These are phyloP conservation scores for Lobosporangium transversale DNA, from an alignment of 192 early-diverging fungal genomes.

Conservation along the genomic window DNA sequence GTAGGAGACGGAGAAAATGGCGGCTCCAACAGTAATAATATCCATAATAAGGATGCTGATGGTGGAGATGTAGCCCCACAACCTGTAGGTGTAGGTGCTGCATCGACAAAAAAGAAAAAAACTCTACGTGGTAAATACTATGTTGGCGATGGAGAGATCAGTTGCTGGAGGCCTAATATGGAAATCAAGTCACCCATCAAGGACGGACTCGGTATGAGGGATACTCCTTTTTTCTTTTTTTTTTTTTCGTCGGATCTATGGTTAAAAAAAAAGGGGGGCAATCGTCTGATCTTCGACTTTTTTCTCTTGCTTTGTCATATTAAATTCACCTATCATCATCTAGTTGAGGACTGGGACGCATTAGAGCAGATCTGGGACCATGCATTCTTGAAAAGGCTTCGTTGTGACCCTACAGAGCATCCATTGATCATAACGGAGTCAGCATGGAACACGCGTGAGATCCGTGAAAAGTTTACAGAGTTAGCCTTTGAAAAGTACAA, in stretches of 20 bases:
- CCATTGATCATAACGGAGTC: conserved; percentile 92
- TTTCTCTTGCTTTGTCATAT: conserved; percentile 1
- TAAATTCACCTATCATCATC: too few relatives aligned
- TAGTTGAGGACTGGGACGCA: conserved; percentile 95
- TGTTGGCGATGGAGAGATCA: conserved; percentile 76
- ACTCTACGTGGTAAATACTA: conserved; percentile 62
- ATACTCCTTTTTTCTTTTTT: background rate
- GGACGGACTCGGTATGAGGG: conserved; percentile 79
- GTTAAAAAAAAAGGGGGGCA: background rate
- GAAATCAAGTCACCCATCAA: conserved; percentile 86
- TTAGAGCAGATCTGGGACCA: conserved; percentile 94
- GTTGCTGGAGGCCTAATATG: conserved; percentile 79
- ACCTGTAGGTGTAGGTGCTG: conserved; percentile 11
- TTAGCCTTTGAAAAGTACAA: conserved; percentile 95
- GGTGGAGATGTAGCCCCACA: conserved; percentile 54
- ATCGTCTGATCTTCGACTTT: background rate
- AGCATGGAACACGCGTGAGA: conserved; percentile 88
- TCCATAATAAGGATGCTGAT: conserved; percentile 43
- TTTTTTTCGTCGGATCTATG: background rate
- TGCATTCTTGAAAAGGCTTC: conserved; percentile 75
- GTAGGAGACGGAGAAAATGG: conserved; percentile 28
- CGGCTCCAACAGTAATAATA: conserved; percentile 33
- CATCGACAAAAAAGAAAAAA: conserved; percentile 43
- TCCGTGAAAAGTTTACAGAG: conserved; percentile 89
- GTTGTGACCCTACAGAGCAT: conserved; percentile 84